phyloP scores from a whole-genome alignment of 1,139 yeast species.

The Hansenula lynferdii region DNA sequence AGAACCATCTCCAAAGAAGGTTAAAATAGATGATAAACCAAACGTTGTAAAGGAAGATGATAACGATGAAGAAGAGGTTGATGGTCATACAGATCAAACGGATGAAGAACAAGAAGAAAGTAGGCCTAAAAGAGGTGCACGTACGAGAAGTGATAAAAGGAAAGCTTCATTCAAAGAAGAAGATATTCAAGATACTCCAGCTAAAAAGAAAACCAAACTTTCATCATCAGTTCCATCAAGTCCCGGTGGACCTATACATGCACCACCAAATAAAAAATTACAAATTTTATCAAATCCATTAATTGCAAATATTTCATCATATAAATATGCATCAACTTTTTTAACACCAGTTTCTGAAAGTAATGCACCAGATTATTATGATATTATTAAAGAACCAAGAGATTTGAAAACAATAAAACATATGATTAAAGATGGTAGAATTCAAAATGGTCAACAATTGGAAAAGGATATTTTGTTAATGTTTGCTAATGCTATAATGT shows the following conservation, averaged over 20 bases:
- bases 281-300: constrained; percentile 43
- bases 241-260: constrained; percentile 2
- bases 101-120: no score
- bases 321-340: constrained; percentile 72
- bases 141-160: constrained; percentile 3
- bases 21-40: background rate
- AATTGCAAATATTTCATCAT: constrained; percentile 60
- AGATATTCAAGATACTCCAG: constrained; percentile 4
- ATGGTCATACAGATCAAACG: no score
- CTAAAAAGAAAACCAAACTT: constrained; percentile 4
- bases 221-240: constrained; percentile 5
- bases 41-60: background rate
- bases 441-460: constrained; percentile 44
- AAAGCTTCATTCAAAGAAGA: background rate
- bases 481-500: constrained; percentile 86
- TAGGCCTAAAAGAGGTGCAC: no score
- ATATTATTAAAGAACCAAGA: constrained; percentile 57
- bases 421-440: constrained; percentile 53
- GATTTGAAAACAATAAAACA: constrained; percentile 62
- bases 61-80: no score
- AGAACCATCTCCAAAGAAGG: no score
- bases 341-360: constrained; percentile 60
- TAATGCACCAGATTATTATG: constrained; percentile 67
- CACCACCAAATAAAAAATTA: constrained; percentile 17
- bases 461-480: constrained; percentile 68